Percentiles rank a stretch among this genome's conserved stretches.
These are phyloP conservation scores for Juncus effusus DNA, from an alignment of 176 grass and related monocot genomes.

Conservation along the genomic window DNA sequence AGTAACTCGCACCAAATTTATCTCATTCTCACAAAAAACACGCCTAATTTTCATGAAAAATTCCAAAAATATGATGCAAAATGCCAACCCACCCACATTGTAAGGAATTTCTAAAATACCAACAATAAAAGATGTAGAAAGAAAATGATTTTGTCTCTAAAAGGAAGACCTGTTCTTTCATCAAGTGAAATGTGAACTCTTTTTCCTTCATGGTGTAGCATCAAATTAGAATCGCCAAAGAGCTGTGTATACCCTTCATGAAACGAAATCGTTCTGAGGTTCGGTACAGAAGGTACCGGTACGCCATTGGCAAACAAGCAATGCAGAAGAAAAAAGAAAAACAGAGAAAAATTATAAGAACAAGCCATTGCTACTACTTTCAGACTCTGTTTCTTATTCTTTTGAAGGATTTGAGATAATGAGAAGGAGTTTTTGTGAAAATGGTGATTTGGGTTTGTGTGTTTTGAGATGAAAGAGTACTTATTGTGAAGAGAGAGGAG, in stretches of 20 bases:
- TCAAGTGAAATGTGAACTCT: conserved; percentile 76
- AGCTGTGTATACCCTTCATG: conserved; percentile 75
- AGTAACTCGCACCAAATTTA: no score
- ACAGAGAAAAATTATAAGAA: conserved; percentile 13
- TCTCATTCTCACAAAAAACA: no score
- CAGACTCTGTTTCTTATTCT: not conserved
- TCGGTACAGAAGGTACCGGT: conserved; percentile 23
- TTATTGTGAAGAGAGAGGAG: not conserved
- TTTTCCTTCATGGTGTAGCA: conserved; percentile 62
- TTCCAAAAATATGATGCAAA: no score
- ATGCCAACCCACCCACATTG: no score
- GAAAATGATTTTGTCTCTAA: not conserved
- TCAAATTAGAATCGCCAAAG: conserved; percentile 86
- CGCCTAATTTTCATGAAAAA: no score
- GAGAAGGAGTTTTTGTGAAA: conserved; percentile 1
- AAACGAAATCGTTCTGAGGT: conserved; percentile 52
- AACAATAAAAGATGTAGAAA: not conserved
- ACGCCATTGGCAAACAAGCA: conserved; percentile 14
- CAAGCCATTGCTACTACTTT: conserved; percentile 32
- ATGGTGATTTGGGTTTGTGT: conserved; percentile 7
- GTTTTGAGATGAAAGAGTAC: conserved; percentile 11
- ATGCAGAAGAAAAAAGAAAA: conserved; percentile 26
- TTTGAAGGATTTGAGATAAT: conserved; percentile 1
- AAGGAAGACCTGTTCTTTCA: conserved; percentile 51
- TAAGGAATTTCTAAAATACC: not conserved